Evolutionary conservation across 192 early-diverging fungal species (phyloP).

Genomic region (Podila epigama): DNA sequence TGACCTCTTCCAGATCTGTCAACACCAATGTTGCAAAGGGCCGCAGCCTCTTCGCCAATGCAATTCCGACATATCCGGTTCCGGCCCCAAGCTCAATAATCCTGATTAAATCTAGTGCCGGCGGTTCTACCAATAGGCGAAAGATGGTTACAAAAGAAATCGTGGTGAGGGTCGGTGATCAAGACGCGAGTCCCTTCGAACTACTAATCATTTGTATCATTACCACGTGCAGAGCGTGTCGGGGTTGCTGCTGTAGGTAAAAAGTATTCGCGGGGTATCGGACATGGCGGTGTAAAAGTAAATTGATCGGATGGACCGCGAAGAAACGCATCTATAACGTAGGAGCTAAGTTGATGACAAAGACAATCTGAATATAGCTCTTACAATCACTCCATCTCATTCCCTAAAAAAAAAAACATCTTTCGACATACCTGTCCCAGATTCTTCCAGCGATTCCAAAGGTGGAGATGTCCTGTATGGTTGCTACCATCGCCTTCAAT

Average conservation of each 20-base stretch:
- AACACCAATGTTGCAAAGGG: slow-evolving; percentile 41
- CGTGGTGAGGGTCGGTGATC: too few relatives aligned
- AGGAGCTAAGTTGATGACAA: slow-evolving; percentile 46
- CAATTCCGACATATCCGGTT: slow-evolving; percentile 60
- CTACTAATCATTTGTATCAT: too few relatives aligned
- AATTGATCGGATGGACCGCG: slow-evolving; percentile 28
- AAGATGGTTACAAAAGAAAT: too few relatives aligned
- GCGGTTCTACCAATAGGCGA: slow-evolving; percentile 3
- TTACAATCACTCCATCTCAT: too few relatives aligned
- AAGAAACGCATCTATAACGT: slow-evolving; percentile 52
- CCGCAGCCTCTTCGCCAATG: slow-evolving; percentile 44
- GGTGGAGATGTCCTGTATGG: slow-evolving; percentile 52
- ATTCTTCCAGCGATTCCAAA: slow-evolving; percentile 64
- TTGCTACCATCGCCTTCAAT: not conserved
- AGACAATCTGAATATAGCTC: not conserved
- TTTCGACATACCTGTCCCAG: slow-evolving; percentile 54
- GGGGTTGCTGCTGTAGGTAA: not conserved
- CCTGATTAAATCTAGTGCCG: slow-evolving; percentile 5
- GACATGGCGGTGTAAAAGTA: slow-evolving; percentile 33
- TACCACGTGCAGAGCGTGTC: too few relatives aligned
- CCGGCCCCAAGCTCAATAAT: slow-evolving; percentile 61
- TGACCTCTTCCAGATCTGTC: slow-evolving; percentile 57
- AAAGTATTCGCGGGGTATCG: slow-evolving; percentile 54
- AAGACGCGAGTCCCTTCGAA: too few relatives aligned
- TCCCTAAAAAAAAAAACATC: not conserved